Evolutionary conservation across 164 flowering plant species (phyloP).

Genomic region (Umbilicus rupestris): DNA sequence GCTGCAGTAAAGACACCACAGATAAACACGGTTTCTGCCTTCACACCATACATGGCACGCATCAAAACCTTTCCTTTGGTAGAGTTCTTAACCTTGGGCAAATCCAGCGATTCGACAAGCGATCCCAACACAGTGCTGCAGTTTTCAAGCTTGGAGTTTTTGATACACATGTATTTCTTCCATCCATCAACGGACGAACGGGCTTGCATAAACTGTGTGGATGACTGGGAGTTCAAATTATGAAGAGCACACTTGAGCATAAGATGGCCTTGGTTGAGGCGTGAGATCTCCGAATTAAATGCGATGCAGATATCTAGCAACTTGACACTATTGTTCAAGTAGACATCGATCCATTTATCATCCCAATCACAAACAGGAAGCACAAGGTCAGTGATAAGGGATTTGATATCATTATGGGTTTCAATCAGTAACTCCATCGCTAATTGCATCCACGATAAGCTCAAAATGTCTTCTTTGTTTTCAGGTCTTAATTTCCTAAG

Average conservation of each 20-base stretch:
- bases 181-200: slow-evolving; percentile 56
- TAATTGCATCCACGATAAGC: slow-evolving; percentile 71
- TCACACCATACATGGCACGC: slow-evolving; percentile 86
- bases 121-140: slow-evolving; percentile 33
- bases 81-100: slow-evolving; percentile 69
- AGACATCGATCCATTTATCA: slow-evolving; percentile 85
- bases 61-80: slow-evolving; percentile 75
- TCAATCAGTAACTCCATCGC: slow-evolving; percentile 62
- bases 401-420: slow-evolving; percentile 62
- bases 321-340: slow-evolving; percentile 72
- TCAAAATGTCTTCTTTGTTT: slow-evolving; percentile 38
- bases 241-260: slow-evolving; percentile 54
- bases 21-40: slow-evolving; percentile 51
- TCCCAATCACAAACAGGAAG: slow-evolving; percentile 86
- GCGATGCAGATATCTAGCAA: slow-evolving; percentile 79
- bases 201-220: slow-evolving; percentile 33
- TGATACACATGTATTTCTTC: slow-evolving; percentile 44
- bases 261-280: slow-evolving; percentile 66
- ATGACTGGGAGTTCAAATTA: slow-evolving; percentile 28
- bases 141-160: slow-evolving; percentile 46
- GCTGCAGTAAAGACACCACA: slow-evolving; percentile 60
- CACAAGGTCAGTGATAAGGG: slow-evolving; percentile 57
- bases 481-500: slow-evolving; percentile 42
- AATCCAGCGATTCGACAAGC: slow-evolving; percentile 37
- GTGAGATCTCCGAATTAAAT: slow-evolving; percentile 67